phyloP scores from a whole-genome alignment of 805 yeast species.

The Metschnikowia henanensis region DNA sequence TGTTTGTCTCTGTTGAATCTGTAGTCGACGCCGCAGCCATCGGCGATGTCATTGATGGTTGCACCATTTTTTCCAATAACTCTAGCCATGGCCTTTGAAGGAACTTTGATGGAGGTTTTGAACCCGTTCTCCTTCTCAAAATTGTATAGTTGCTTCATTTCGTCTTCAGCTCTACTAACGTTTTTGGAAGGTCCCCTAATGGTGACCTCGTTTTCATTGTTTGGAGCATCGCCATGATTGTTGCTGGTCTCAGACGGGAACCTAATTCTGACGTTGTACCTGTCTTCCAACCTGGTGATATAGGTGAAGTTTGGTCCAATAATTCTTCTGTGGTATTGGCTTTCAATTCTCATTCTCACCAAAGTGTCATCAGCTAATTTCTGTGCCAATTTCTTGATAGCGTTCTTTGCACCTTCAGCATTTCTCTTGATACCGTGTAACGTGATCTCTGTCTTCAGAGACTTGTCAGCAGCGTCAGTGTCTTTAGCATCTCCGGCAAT shows the following conservation, averaged over 20 bases:
- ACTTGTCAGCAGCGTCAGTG: slow-evolving; percentile 24
- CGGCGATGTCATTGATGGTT: slow-evolving; percentile 75
- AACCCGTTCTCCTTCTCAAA: slow-evolving; percentile 88
- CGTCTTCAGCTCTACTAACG: slow-evolving; percentile 80
- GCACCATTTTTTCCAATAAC: slow-evolving; percentile 92
- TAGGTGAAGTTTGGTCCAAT: slow-evolving; percentile 84
- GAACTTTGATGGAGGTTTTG: slow-evolving; percentile 61
- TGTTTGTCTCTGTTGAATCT: slow-evolving; percentile 42
- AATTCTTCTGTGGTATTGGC: slow-evolving; percentile 73
- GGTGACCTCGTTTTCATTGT: slow-evolving; percentile 58
- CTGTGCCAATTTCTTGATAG: slow-evolving; percentile 58
- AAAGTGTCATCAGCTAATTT: slow-evolving; percentile 81
- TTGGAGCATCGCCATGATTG: slow-evolving; percentile 36
- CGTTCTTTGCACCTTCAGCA: slow-evolving; percentile 67
- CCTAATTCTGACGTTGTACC: slow-evolving; percentile 76
- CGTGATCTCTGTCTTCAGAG: slow-evolving; percentile 44
- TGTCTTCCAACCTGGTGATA: slow-evolving; percentile 82
- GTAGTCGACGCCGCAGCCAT: slow-evolving; percentile 62
- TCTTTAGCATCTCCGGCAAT: slow-evolving; percentile 51
- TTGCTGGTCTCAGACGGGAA: slow-evolving; percentile 54
- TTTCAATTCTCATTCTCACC: slow-evolving; percentile 66
- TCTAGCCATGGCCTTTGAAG: slow-evolving; percentile 72
- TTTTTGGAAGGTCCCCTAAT: slow-evolving; percentile 91
- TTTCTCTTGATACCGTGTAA: slow-evolving; percentile 75
- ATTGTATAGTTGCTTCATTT: slow-evolving; percentile 76